These are phyloP conservation scores for Echium plantagineum DNA, from an alignment of 257 asterid species.

Conservation along the genomic window DNA sequence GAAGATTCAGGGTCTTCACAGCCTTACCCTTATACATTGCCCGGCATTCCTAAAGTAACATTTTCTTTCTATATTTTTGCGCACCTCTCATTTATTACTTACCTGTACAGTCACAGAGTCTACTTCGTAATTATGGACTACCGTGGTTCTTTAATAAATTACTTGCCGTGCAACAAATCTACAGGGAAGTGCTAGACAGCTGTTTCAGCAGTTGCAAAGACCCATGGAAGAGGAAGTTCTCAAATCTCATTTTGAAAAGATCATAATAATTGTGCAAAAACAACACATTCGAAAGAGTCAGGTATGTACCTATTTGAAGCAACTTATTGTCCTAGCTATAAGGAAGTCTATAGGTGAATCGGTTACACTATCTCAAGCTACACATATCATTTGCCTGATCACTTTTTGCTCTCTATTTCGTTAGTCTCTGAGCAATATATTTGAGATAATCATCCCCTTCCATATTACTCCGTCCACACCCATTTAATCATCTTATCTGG, in stretches of 20 bases:
- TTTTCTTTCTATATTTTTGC: conserved; percentile 7
- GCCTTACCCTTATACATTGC: conserved; percentile 81
- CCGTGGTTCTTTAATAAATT: conserved; percentile 5
- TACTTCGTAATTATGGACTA: too few relatives aligned
- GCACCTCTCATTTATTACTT: not conserved
- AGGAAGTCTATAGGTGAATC: not conserved
- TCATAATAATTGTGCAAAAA: conserved; percentile 56
- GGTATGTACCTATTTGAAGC: conserved; percentile 27
- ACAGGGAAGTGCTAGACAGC: conserved; percentile 96
- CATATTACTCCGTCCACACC: not conserved
- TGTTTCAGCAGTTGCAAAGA: conserved; percentile 89
- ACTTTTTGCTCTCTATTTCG: not conserved
- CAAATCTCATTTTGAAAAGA: conserved; percentile 88
- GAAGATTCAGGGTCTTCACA: conserved; percentile 96
- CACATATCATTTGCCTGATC: not conserved
- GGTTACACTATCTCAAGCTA: not conserved
- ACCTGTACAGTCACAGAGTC: not conserved
- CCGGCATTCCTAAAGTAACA: conserved; percentile 92
- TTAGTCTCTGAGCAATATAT: not conserved
- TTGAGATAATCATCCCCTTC: not conserved
- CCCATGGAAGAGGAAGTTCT: conserved; percentile 94
- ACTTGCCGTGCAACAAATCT: conserved; percentile 21
- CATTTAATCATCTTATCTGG: too few relatives aligned
- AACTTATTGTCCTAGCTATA: not conserved
- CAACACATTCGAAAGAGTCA: conserved; percentile 47